Conservation (phyloP, 352 stramenopile genomes). For the Pythium guiyangense region DNA sequence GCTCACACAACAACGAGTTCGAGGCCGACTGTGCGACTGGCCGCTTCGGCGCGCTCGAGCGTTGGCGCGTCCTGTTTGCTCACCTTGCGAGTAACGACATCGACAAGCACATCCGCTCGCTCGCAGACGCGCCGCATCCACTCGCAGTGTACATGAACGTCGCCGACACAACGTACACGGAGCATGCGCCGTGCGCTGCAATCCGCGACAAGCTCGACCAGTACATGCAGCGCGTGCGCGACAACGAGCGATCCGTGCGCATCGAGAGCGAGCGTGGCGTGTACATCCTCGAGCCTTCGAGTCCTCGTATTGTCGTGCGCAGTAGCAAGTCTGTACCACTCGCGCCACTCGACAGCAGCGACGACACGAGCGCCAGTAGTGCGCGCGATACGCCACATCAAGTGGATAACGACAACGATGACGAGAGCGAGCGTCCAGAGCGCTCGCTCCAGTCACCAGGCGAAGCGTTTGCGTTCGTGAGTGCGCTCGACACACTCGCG, state of each 20-base stretch:
- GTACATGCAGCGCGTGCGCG: too few species aligned
- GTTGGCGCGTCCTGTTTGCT: slow-evolving; percentile 7
- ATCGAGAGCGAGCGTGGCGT: too few species aligned
- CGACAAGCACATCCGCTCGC: slow-evolving; percentile 3
- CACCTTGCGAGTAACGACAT: background rate
- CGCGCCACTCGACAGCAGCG: too few species aligned
- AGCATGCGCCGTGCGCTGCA: too few species aligned
- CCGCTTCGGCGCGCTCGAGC: slow-evolving; percentile 6
- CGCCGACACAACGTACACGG: too few species aligned
- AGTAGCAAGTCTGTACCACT: too few species aligned
- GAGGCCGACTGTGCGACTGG: slow-evolving; percentile 3
- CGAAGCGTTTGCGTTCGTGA: slow-evolving; percentile 4
- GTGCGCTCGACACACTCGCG: slow-evolving; percentile 2
- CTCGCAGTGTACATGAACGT: slow-evolving; percentile 6
- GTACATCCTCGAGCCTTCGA: too few species aligned
- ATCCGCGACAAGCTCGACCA: too few species aligned
- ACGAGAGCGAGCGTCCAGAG: background rate
- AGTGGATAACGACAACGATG: background rate
- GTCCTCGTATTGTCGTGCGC: too few species aligned
- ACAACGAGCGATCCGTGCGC: too few species aligned
- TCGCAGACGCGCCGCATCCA: background rate
- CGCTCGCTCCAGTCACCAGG: background rate
- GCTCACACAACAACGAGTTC: background rate
- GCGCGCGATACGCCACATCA: background rate
- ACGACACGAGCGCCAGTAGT: background rate